Evolutionary conservation across 495 filamentous ascomycete species (phyloP), one percentile per base, ranked within the genome.

Genomic region (Terfezia boudieri): DNA sequence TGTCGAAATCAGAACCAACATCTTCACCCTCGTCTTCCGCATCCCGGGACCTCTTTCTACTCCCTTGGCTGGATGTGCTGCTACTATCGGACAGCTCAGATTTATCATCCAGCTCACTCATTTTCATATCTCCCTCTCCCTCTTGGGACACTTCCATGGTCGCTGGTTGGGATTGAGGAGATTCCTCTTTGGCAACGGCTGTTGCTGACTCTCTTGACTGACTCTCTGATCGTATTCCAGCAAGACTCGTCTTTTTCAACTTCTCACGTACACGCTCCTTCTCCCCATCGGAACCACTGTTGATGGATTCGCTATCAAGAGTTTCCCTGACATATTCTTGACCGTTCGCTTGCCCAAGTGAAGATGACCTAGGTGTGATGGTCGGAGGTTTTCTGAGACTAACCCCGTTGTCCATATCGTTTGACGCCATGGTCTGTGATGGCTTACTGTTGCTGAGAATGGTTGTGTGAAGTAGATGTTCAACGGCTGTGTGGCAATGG

Each of bases 191-290:
- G 23, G 14, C 52, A n/a, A 20, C 36, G 36, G 10, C n/a, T 17
- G 16, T 49, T 22, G n/a, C 51, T 37, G 17, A 3, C 35, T 36
- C 41, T 9, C 50, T 36, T 35, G 14, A 11, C 12, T 32, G 38
- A 10, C 23, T 61, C 57, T 46, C 62, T 61, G 23, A 56, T 56
- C 59, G 62, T 59, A 46, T 46, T 14, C 41, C 41, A 11, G 59
- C 63, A 53, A 65, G 61, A 10, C 56, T 65, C 9, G 63, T 65
- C 53, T 65, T 64, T 38, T 65, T 65, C 17, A 65, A 59, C 52
- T 64, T 65, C 49, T 65, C 63, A 36, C 63, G 58, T 16, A 65
- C 63, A 53, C 49, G 54, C 37, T 65, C 62, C 53, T 65, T 65
- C 51, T 65, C 61, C 51, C 59, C 58, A 53, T 63, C 61, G 55